Percentiles rank a stretch among this genome's conserved stretches.
phyloP scores from a whole-genome alignment of 257 asterid genomes.

The Solanum peruvianum region DNA sequence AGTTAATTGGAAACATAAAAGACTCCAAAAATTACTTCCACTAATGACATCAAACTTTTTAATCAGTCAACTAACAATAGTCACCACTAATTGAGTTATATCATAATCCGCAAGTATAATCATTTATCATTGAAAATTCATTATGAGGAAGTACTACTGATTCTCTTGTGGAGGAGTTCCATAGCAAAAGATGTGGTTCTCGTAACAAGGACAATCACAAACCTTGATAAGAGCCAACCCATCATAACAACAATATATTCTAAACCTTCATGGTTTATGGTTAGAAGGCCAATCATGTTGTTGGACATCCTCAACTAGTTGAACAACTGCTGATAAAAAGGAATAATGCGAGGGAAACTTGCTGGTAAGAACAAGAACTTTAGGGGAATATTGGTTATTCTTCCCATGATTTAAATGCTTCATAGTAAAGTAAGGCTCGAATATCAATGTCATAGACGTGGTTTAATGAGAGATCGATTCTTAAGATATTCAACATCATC shows the following conservation, averaged over 20 bases:
- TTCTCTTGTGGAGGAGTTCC: no score
- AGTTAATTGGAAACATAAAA: no score
- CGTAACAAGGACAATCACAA: background rate
- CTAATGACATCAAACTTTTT: no score
- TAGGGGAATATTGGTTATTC: background rate
- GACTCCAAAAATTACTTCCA: no score
- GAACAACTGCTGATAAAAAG: background rate
- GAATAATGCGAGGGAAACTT: background rate
- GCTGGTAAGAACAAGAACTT: background rate
- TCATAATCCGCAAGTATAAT: no score
- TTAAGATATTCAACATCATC: no score
- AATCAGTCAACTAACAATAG: no score
- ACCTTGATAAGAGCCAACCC: background rate
- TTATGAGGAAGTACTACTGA: no score
- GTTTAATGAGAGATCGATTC: no score
- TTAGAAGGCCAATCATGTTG: background rate
- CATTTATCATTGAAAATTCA: no score
- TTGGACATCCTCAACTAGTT: background rate
- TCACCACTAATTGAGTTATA: no score
- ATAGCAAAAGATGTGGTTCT: no score
- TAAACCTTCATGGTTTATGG: background rate
- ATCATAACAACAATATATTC: background rate
- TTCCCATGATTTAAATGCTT: background rate
- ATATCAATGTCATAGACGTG: background rate
- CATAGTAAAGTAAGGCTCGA: background rate